phyloP scores from a whole-genome alignment of 441 rosid species.

The Bocquillonia castaneifolia region DNA sequence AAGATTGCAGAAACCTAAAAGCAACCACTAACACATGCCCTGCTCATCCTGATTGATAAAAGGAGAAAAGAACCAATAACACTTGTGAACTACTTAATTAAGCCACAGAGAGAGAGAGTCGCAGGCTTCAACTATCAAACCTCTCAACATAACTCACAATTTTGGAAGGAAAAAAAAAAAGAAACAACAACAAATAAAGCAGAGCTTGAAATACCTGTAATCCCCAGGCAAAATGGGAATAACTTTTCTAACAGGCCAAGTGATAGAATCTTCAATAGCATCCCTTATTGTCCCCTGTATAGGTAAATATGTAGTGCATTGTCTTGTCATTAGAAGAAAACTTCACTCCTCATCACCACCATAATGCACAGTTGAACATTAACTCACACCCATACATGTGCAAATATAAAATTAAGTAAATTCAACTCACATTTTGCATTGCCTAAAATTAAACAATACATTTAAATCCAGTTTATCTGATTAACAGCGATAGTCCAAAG shows the following conservation, averaged over 20 bases:
- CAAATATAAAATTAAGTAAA: not conserved
- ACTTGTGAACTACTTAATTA: not conserved
- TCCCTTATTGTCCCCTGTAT: slow-evolving; percentile 74
- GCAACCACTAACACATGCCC: not conserved
- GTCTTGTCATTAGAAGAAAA: not conserved
- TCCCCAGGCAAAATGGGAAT: slow-evolving; percentile 88
- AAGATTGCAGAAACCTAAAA: not conserved
- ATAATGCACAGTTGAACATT: not conserved
- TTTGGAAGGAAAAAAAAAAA: not conserved
- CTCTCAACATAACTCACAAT: not conserved
- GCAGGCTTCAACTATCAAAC: not conserved
- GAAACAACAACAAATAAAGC: not conserved
- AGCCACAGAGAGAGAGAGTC: not conserved
- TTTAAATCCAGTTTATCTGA: not conserved
- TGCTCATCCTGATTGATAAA: not conserved
- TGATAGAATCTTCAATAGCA: slow-evolving; percentile 84
- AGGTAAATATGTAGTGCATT: not conserved
- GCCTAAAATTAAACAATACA: not conserved
- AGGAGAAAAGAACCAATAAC: not conserved
- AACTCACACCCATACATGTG: not conserved
- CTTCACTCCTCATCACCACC: not conserved
- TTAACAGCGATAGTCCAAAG: not conserved
- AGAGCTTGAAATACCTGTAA: slow-evolving; percentile 51
- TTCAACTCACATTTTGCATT: not conserved
- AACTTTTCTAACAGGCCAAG: slow-evolving; percentile 93